Base-by-base conservation (phyloP, 208 protist genomes). In the Acanthamoeba sp. region DNA sequence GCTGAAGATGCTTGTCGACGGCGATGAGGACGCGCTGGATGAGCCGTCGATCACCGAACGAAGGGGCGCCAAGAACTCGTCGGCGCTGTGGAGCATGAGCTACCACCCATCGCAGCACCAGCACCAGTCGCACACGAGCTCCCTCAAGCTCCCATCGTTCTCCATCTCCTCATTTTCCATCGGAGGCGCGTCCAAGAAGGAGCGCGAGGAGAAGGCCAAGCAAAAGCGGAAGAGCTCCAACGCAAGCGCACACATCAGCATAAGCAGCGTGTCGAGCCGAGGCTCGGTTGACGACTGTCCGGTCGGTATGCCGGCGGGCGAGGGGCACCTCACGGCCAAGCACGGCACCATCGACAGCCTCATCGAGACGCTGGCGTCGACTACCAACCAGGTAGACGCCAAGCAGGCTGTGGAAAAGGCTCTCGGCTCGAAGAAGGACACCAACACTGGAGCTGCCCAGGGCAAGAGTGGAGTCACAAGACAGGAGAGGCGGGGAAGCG, bases 11-110 rank as follows among this genome's bases (percentile, higher is more conserved):
- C 73, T 84, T 10, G 40, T 55, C n/a, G 73, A 84, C 38, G 36
- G 40, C 12, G 73, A 84, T 18, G 73, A 84, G 38, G 73, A 6
- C 29, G 73, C 73, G 73, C 73, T 84, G 38, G 73, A 84, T 84
- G 73, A 84, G 73, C 73, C 73, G n/a, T 84, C 73, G 14, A 34
- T 52, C 16, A 55, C 73, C 5, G 73, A 84, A 24, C 73, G 73
- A 20, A 24, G 73, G 14, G 73, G 73, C 73, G 73, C 73, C 27
- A 84, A 84, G 36, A 84, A 84, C 42, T 45, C 73, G 73, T 84
- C 73, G 34, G 34, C 73, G 7, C 73, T 84, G 20, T 84, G 73
- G 73, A 52, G 73, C 22, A 84, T 84, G 22, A 84, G 27, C 73
- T 84, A 24, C 45, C 45, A 50, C 14, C 45, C 10, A 9, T 50